Base-by-base conservation (phyloP, 768 basidiomycete species). In the Myochromella boudieri region DNA sequence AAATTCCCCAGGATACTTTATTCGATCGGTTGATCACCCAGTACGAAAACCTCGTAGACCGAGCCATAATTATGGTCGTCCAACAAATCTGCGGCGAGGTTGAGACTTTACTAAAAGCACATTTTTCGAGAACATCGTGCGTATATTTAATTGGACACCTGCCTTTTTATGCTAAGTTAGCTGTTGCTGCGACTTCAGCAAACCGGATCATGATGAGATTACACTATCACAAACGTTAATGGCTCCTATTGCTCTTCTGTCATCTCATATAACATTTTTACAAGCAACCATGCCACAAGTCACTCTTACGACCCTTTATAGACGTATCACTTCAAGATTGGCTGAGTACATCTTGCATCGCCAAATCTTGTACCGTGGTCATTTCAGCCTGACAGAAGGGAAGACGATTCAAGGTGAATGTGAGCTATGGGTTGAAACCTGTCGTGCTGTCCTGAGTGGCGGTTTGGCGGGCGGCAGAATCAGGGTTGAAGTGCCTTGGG, bases 31-130 rank as follows among this genome's bases (percentile, higher is more conserved):
- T 93, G 42, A 68, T 87, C n/a, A 62, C 70, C 1, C 76, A 77
- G 54, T 97, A 91, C 56, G 68, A 67, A 17, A 72, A 69, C 9
- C 66, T 92, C 20, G 72, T 75, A 1, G 68, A 65, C 7, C 78
- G 93, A n/a, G 82, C 91, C 3, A 91, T 97, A 60, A 88, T 90
- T 42, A 87, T 97, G 81, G 77, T 94, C 27, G 80, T 91, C 12
- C 84, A 87, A 53, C 88, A 91, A 57, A 74, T 94, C 12, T 87
- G 81, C 41, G 77, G 78, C 3, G 97, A 99, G 63, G 82, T 95
- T 37, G 87, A 95, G 64, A 68, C 68, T 9, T 78, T 80, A 20
- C 69, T 97, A 31, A 90, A 84, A 60, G 64, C 75, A 1, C 91
- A 97, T 66, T 79, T 93, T 48, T 72, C 78, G 61, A 71, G 70